Evolutionary conservation across 2,329 filamentous ascomycete genomes (phyloP).

Genomic region (Plectosphaerella sp.): DNA sequence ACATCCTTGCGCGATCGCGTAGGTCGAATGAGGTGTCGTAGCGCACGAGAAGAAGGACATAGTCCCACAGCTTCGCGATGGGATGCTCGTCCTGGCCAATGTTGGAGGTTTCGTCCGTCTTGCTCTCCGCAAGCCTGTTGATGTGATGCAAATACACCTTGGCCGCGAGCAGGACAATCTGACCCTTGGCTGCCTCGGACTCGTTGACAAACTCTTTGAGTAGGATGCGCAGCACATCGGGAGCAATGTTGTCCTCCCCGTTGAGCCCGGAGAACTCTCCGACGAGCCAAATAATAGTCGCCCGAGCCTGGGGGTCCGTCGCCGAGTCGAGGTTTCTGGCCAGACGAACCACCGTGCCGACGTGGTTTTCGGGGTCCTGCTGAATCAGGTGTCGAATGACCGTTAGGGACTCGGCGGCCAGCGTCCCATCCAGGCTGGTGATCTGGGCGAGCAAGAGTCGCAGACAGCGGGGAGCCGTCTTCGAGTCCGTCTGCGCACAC

Average conservation of each 20-base stretch:
- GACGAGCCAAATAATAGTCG: constrained; percentile 95
- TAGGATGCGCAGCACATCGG: constrained; percentile 85
- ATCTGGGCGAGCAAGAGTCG: constrained; percentile 82
- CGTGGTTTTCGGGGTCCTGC: constrained; percentile 75
- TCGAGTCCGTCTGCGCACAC: constrained; percentile 75
- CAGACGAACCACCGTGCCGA: constrained; percentile 79
- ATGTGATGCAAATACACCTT: constrained; percentile 93
- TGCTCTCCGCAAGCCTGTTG: constrained; percentile 52
- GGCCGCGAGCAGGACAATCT: constrained; percentile 89
- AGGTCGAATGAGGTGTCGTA: constrained; percentile 96
- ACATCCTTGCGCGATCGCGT: constrained; percentile 84
- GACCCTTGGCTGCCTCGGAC: constrained; percentile 79
- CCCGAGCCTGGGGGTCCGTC: constrained; percentile 80
- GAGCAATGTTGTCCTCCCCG: constrained; percentile 82
- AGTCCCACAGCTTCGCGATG: constrained; percentile 75
- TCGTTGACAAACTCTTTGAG: constrained; percentile 82
- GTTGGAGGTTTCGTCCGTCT: constrained; percentile 25
- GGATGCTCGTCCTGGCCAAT: constrained; percentile 54
- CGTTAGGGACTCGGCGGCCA: constrained; percentile 89
- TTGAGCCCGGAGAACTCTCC: constrained; percentile 85
- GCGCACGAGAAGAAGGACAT: constrained; percentile 76
- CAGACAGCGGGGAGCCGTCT: constrained; percentile 73
- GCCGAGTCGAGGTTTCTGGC: constrained; percentile 89
- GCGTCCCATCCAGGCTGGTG: constrained; percentile 76
- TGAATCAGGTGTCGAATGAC: constrained; percentile 96